phyloP scores from a whole-genome alignment of 441 rosid species.

The Euphorbia corollata region DNA sequence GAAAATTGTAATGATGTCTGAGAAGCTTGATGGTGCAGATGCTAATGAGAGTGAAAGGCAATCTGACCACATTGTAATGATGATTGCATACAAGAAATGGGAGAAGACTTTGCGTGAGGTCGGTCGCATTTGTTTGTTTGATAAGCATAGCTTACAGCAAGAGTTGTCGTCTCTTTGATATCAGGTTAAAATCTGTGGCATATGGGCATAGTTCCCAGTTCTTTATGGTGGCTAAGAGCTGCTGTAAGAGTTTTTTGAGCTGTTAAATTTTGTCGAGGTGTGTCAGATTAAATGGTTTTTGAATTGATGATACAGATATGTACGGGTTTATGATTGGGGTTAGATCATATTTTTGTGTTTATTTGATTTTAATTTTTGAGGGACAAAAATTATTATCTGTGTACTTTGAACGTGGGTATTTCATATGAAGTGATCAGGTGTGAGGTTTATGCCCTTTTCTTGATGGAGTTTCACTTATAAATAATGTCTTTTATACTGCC shows the following conservation, averaged over 20 bases:
- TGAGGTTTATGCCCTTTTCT: not conserved
- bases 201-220: constrained; percentile 1
- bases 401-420: not conserved
- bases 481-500: not conserved
- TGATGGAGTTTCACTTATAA: not conserved
- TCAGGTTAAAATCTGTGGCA: not conserved
- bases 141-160: not conserved
- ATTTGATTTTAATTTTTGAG: no score
- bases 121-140: constrained; percentile 18
- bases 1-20: constrained; percentile 58
- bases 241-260: not conserved
- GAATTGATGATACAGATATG: not conserved
- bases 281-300: not conserved
- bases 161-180: not conserved
- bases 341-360: not conserved
- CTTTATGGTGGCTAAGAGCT: not conserved
- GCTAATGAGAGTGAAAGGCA: constrained; percentile 45
- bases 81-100: constrained; percentile 83
- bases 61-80: constrained; percentile 84
- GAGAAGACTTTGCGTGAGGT: constrained; percentile 70
- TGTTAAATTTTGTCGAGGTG: not conserved
- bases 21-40: constrained; percentile 47
- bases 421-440: not conserved
- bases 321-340: not conserved
- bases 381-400: not conserved